Evolutionary conservation across 2,329 filamentous ascomycete genomes (phyloP), one percentile per base, ranked within the genome.

Genomic region (Fusarium zealandicum): DNA sequence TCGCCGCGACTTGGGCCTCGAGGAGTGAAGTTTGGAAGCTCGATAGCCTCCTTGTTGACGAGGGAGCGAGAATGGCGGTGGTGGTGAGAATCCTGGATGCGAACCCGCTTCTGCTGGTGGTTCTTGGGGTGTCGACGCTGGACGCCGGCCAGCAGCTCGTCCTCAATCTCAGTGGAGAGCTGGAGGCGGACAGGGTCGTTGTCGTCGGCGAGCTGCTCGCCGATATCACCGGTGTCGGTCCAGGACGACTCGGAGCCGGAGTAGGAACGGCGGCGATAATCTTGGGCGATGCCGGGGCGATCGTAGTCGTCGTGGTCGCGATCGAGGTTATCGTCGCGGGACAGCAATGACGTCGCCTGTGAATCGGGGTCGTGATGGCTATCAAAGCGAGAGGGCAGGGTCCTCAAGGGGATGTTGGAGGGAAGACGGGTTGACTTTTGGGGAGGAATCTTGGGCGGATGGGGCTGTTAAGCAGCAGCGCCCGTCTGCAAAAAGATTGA

Each of bases 171-270:
- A 66, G 85, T 80, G 69, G 82, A 81, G 55, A 93, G 80, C 68
- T 85, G 87, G 66, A 86, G 84, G 66, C 85, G 87, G 65, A 96
- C 82, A 54, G 92, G 90, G 73, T 96, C 91, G 70, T 87, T 85
- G 79, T 87, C 86, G 79, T 90, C 88, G 69, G 85, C 90, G 67
- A 93, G 82, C 81, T 96, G 93, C 78, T 97, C 93, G 70, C 91
- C 92, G 69, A 98, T 85, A 76, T 98, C 95, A 70, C 92, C 93
- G 37, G 93, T 96, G 75, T 97, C 92, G 71, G 90, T 93, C 92
- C 92, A 97, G 67, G 90, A 86, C 54, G 88, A 91, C 59, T 79
- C 78, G 74, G 90, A 90, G 69, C 80, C 81, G 69, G 81, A 82
- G 69, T 76, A 75, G 64, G 73, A 75, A 65, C 71, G 75, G 36